These are phyloP conservation scores for Syncephalastrum sp. DNA, from an alignment of 371 early-diverging fungal genomes.

Conservation along the genomic window DNA sequence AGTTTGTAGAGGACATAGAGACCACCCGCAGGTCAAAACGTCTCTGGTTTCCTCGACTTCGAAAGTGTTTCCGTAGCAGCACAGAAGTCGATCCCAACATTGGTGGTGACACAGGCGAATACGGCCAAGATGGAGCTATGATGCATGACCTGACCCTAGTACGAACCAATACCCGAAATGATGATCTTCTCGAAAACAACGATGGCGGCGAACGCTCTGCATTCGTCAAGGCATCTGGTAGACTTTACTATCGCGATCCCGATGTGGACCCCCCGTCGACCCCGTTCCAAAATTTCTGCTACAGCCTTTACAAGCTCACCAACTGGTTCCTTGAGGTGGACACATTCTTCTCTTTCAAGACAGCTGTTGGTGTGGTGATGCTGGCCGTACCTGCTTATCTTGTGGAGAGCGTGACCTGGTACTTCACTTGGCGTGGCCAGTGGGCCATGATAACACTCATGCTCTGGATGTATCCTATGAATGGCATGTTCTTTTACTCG, in stretches of 20 bases:
- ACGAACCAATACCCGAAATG: background rate
- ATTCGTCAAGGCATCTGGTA: background rate
- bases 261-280: slow-evolving; percentile 31
- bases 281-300: slow-evolving; percentile 17
- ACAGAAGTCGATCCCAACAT: slow-evolving; percentile 15
- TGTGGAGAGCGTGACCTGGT: slow-evolving; percentile 22
- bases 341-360: slow-evolving; percentile 32
- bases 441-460: slow-evolving; percentile 39
- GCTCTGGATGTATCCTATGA: slow-evolving; percentile 36
- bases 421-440: slow-evolving; percentile 33
- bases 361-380: slow-evolving; percentile 29
- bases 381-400: slow-evolving; percentile 34
- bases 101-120: slow-evolving; percentile 16
- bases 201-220: background rate
- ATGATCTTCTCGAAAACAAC: background rate
- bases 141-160: slow-evolving; percentile 2
- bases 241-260: slow-evolving; percentile 20
- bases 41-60: slow-evolving; percentile 29
- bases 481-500: slow-evolving; percentile 33
- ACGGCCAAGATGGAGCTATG: background rate
- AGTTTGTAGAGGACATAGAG: slow-evolving; percentile 18
- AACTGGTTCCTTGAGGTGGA: slow-evolving; percentile 22
- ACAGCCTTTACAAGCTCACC: slow-evolving; percentile 2
- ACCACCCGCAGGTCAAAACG: slow-evolving; percentile 9
- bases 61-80: slow-evolving; percentile 21